Evolutionary conservation across 768 basidiomycete species (phyloP).

Genomic region (Fistulinella prunicolor): DNA sequence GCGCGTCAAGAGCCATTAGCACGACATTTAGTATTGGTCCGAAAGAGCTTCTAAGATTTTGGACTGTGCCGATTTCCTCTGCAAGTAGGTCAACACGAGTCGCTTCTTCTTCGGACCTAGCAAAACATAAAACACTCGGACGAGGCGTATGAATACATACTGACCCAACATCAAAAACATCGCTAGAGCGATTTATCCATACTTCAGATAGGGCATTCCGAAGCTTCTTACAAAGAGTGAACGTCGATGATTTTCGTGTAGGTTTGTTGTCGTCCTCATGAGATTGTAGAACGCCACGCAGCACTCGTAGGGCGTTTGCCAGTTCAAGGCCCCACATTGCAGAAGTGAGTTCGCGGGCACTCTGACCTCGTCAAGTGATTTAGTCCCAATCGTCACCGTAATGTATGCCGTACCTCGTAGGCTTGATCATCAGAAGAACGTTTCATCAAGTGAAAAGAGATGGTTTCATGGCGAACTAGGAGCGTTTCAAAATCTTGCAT

Average conservation of each 20-base stretch:
- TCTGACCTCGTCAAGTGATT: slow-evolving; percentile 36
- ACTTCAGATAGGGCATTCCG: slow-evolving; percentile 65
- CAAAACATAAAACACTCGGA: slow-evolving; percentile 6
- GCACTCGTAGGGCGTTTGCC: slow-evolving; percentile 61
- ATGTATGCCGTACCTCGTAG: slow-evolving; percentile 57
- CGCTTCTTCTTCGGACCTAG: slow-evolving; percentile 70
- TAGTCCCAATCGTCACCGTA: not conserved
- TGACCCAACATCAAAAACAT: slow-evolving; percentile 84
- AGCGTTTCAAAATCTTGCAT: slow-evolving; percentile 54
- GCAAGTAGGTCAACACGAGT: slow-evolving; percentile 64
- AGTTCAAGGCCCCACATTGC: slow-evolving; percentile 83
- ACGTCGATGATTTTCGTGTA: slow-evolving; percentile 6
- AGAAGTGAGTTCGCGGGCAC: slow-evolving; percentile 77
- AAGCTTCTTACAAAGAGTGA: slow-evolving; percentile 51
- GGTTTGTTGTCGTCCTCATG: slow-evolving; percentile 36
- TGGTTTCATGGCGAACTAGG: slow-evolving; percentile 58
- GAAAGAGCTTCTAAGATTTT: slow-evolving; percentile 76
- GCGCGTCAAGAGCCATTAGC: slow-evolving; percentile 74
- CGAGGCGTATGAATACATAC: slow-evolving; percentile 11
- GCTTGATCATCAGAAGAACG: slow-evolving; percentile 76
- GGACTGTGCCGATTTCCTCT: slow-evolving; percentile 74
- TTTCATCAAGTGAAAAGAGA: slow-evolving; percentile 65
- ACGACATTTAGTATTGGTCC: slow-evolving; percentile 80
- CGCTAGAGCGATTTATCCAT: slow-evolving; percentile 66
- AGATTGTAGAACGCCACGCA: slow-evolving; percentile 49